Evolutionary conservation across 495 filamentous ascomycete species (phyloP).

Genomic region (Neohortaea acidophila): DNA sequence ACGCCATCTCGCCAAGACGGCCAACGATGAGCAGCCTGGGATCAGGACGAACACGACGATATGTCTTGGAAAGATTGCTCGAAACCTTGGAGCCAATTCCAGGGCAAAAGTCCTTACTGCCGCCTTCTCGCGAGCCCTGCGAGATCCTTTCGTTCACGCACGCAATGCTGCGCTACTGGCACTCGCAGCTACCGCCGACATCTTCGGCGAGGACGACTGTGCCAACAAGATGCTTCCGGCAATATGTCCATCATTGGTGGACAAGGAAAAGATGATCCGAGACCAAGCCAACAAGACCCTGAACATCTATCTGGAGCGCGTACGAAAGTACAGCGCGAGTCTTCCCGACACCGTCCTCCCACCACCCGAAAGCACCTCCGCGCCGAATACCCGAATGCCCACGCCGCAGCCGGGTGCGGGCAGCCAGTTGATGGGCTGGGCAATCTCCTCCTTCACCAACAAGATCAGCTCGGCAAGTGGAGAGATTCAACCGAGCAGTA

Average conservation of each 20-base stretch:
- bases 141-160: conserved; percentile 89
- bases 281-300: conserved; percentile 85
- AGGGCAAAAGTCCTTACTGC: conserved; percentile 76
- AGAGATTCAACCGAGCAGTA: conserved; percentile 47
- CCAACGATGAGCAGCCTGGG: conserved; percentile 93
- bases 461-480: conserved; percentile 71
- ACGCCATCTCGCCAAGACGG: conserved; percentile 82
- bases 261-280: conserved; percentile 83
- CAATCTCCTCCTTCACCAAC: conserved; percentile 96
- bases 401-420: conserved; percentile 49
- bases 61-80: conserved; percentile 88
- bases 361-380: conserved; percentile 26
- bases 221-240: conserved; percentile 67
- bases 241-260: conserved; percentile 64
- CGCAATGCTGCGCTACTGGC: conserved; percentile 79
- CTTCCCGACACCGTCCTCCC: conserved; percentile 70
- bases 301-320: conserved; percentile 71
- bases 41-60: conserved; percentile 98
- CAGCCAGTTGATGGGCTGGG: conserved; percentile 74
- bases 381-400: conserved; percentile 48
- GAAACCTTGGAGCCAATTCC: conserved; percentile 61
- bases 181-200: conserved; percentile 65
- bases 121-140: conserved; percentile 73
- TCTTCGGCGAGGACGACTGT: conserved; percentile 83
- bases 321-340: conserved; percentile 56